Percentiles rank a stretch among this genome's conserved stretches.
These are phyloP conservation scores for Mycena sanguinolenta DNA, from an alignment of 768 basidiomycete species.

Conservation along the genomic window DNA sequence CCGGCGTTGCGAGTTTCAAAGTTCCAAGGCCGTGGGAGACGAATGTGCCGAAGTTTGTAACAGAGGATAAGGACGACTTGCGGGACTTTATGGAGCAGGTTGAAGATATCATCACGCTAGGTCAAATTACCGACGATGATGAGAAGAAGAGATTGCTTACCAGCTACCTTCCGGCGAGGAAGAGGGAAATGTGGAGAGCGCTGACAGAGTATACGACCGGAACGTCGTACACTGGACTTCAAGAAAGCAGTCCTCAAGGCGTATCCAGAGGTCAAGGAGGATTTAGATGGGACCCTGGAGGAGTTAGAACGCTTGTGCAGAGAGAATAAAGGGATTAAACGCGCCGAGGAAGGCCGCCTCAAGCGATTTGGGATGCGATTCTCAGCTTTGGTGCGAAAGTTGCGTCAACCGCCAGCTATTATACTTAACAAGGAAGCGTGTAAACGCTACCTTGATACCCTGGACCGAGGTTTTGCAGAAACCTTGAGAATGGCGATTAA, in stretches of 20 bases:
- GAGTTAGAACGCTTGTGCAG: slow-evolving; percentile 12
- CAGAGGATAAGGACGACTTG: slow-evolving; percentile 23
- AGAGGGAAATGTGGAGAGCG: slow-evolving; percentile 7
- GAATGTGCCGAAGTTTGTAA: slow-evolving; percentile 6
- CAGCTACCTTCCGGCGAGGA: slow-evolving; percentile 19
- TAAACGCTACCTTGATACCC: slow-evolving; percentile 11
- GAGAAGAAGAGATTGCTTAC: slow-evolving; percentile 23
- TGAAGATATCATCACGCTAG: slow-evolving; percentile 25
- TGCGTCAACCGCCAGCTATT: slow-evolving; percentile 4
- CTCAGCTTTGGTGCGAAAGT: slow-evolving; percentile 10
- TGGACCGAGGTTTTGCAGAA: slow-evolving; percentile 26
- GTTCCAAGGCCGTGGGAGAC: slow-evolving; percentile 29
- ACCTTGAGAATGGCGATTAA: slow-evolving; percentile 11
- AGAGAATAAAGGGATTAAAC: slow-evolving; percentile 1
- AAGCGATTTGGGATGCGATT: slow-evolving; percentile 19
- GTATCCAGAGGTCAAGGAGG: slow-evolving; percentile 23
- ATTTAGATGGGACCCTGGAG: slow-evolving; percentile 9
- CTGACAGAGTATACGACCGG: slow-evolving; percentile 14
- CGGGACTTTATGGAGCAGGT: slow-evolving; percentile 28
- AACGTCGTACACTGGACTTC: neutral
- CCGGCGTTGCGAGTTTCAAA: slow-evolving; percentile 19
- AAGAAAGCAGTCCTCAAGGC: slow-evolving; percentile 9
- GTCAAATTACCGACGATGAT: slow-evolving; percentile 8
- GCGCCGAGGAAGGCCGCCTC: slow-evolving; percentile 11
- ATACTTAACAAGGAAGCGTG: slow-evolving; percentile 26